Percentiles rank a stretch among this genome's conserved stretches.
Conservation (phyloP, 2,329 filamentous ascomycete genomes). For the Helotiales sp. region DNA sequence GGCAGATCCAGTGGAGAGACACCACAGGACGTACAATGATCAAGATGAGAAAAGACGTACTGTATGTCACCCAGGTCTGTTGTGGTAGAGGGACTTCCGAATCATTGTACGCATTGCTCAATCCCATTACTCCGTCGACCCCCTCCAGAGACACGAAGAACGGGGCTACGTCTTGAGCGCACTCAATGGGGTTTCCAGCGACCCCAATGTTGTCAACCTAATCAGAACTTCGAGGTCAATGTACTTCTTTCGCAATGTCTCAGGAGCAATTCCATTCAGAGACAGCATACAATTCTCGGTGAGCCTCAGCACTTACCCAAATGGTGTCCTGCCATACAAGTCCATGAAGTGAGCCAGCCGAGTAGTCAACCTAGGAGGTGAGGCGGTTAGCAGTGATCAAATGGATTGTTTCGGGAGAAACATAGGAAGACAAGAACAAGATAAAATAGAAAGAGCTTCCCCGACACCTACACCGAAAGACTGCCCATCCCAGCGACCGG, state of each 20-base stretch:
- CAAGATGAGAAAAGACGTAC: too few species aligned
- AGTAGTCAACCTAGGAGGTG: not conserved
- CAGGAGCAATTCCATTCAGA: too few species aligned
- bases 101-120: conserved; percentile 37
- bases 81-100: conserved; percentile 21
- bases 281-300: not conserved
- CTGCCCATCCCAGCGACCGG: conserved; percentile 16
- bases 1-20: not conserved
- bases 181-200: conserved; percentile 18
- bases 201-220: conserved; percentile 19
- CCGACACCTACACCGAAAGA: conserved; percentile 21
- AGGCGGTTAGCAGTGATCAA: not conserved
- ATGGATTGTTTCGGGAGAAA: too few species aligned
- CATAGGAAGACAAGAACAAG: too few species aligned
- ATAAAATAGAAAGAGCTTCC: too few species aligned
- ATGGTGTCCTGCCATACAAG: conserved; percentile 23
- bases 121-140: conserved; percentile 37
- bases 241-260: too few species aligned
- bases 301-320: conserved; percentile 6
- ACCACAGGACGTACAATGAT: too few species aligned
- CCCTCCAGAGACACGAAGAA: conserved; percentile 19
- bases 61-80: conserved; percentile 22
- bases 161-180: conserved; percentile 17
- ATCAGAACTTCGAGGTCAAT: too few species aligned
- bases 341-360: not conserved